These are phyloP conservation scores for Aspergillus unguis DNA, from an alignment of 2,329 filamentous ascomycete genomes.

Conservation along the genomic window DNA sequence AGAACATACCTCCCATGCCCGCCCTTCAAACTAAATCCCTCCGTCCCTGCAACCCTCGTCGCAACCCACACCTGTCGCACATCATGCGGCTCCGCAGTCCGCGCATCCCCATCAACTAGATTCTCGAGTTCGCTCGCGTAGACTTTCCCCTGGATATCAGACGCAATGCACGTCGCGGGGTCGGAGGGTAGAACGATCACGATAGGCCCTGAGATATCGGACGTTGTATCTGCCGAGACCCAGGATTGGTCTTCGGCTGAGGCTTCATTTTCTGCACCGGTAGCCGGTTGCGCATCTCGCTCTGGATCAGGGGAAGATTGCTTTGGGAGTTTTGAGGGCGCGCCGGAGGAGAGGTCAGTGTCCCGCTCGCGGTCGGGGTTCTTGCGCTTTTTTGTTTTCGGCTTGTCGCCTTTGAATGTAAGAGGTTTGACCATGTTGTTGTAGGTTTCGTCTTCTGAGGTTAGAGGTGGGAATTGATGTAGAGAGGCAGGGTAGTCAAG, in stretches of 20 bases:
- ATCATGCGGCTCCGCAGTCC: constrained; percentile 91
- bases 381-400: constrained; percentile 75
- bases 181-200: constrained; percentile 77
- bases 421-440: constrained; percentile 68
- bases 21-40: constrained; percentile 80
- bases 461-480: not conserved
- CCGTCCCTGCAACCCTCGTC: constrained; percentile 76
- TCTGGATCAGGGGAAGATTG: not conserved
- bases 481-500: not conserved
- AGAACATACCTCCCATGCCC: constrained; percentile 72
- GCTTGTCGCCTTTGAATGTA: constrained; percentile 93
- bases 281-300: not conserved
- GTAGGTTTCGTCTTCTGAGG: not conserved
- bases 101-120: constrained; percentile 74
- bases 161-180: constrained; percentile 71
- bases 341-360: constrained; percentile 19
- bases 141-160: constrained; percentile 81
- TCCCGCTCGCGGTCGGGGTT: constrained; percentile 41
- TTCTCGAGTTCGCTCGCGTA: constrained; percentile 83
- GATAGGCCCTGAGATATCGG: constrained; percentile 76
- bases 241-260: constrained; percentile 73
- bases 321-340: constrained; percentile 19
- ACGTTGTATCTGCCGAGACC: constrained; percentile 74
- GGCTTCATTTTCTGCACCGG: constrained; percentile 6
- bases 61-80: constrained; percentile 95